A percentile compares a stretch with the other conserved stretches of the same genome.
Evolutionary conservation across 805 yeast species (phyloP).

Genomic region (Wickerhamomyces pijperi): DNA sequence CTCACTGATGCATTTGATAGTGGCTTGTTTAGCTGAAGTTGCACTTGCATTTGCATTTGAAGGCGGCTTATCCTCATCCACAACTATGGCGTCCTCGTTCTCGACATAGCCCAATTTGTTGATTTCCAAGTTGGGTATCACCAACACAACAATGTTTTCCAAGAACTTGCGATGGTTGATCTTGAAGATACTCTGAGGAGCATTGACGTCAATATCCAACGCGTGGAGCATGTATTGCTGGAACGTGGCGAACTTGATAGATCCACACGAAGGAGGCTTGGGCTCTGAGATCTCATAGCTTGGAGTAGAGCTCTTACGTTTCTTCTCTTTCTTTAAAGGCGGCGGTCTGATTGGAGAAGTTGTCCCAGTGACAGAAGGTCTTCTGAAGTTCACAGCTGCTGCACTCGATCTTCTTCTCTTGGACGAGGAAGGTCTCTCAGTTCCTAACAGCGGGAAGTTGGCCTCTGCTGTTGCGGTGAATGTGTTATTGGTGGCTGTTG

Average conservation of each 20-base stretch:
- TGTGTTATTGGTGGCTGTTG: neutral
- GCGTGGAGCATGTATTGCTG: slow-evolving; percentile 19
- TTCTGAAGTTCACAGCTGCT: slow-evolving; percentile 1
- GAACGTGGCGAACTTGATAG: slow-evolving; percentile 10
- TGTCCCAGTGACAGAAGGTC: slow-evolving; percentile 1
- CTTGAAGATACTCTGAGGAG: slow-evolving; percentile 34
- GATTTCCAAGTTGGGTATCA: slow-evolving; percentile 54
- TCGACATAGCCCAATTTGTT: slow-evolving; percentile 30
- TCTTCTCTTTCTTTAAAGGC: slow-evolving; percentile 16
- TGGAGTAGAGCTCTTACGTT: slow-evolving; percentile 19
- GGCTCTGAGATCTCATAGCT: slow-evolving; percentile 25
- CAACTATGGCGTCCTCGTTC: neutral
- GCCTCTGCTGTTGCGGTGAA: neutral
- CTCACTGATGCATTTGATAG: slow-evolving; percentile 1
- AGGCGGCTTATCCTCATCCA: neutral
- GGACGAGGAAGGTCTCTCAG: neutral
- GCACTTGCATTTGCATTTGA: no score
- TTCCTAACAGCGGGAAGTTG: neutral
- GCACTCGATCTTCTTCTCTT: slow-evolving; percentile 19
- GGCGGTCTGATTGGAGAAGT: slow-evolving; percentile 3
- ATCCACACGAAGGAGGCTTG: neutral
- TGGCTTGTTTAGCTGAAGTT: neutral
- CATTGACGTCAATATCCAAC: slow-evolving; percentile 18
- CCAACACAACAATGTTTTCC: slow-evolving; percentile 42
- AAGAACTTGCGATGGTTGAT: slow-evolving; percentile 36